These are phyloP conservation scores for Paragyromitra xinjiangensis DNA, from an alignment of 495 filamentous ascomycete species.

Conservation along the genomic window DNA sequence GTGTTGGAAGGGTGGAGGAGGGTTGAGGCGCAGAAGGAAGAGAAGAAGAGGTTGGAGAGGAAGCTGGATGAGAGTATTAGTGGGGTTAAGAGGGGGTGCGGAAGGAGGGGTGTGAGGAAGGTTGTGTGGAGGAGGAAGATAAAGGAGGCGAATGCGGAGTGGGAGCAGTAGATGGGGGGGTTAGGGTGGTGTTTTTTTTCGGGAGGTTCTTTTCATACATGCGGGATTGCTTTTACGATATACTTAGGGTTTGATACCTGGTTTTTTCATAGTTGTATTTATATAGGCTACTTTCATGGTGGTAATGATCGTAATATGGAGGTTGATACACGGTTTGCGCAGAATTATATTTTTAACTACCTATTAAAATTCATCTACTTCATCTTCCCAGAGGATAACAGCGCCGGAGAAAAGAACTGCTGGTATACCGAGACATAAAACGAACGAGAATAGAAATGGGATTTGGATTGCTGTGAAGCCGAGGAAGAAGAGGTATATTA, in stretches of 20 bases:
- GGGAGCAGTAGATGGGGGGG: constrained; percentile 14
- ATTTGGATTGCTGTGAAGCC: background rate
- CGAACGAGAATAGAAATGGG: background rate
- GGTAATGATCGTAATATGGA: constrained; percentile 11
- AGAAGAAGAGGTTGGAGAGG: constrained; percentile 43
- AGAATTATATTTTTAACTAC: background rate
- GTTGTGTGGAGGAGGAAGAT: constrained; percentile 29
- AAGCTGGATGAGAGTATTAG: constrained; percentile 44
- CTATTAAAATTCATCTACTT: background rate
- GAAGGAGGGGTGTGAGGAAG: constrained; percentile 33
- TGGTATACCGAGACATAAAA: background rate
- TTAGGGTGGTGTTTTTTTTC: constrained; percentile 4
- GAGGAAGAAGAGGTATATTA: background rate
- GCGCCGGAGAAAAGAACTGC: background rate
- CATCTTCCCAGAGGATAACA: background rate
- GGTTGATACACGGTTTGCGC: background rate
- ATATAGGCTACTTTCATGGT: background rate
- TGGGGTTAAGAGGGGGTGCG: constrained; percentile 44
- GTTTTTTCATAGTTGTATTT: background rate
- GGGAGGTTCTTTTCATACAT: constrained; percentile 6
- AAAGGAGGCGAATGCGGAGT: constrained; percentile 5
- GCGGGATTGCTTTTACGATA: background rate
- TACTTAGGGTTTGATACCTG: constrained; percentile 2
- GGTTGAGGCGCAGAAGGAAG: constrained; percentile 47
- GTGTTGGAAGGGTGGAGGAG: constrained; percentile 54